Evolutionary conservation across 164 flowering plant species (phyloP).

Genomic region (Litsea cubeba): DNA sequence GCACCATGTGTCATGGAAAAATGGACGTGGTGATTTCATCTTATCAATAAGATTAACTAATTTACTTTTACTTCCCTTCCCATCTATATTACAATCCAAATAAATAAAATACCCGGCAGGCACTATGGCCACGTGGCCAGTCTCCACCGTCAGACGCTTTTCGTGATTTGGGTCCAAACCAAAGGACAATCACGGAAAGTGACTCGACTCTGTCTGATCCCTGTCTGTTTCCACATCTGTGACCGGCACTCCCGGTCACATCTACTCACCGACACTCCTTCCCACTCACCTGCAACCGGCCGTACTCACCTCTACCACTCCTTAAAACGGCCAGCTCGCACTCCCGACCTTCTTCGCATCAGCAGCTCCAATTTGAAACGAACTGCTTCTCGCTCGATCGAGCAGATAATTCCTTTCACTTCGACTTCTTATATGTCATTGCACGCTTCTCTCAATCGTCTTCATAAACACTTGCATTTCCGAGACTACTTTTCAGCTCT

Average conservation of each 20-base stretch:
- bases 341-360: background rate
- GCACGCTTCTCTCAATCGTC: too few species aligned
- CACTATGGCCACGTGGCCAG: too few species aligned
- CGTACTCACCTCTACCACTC: background rate
- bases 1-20: too few species aligned
- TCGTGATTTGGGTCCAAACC: too few species aligned
- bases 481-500: background rate
- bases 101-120: too few species aligned
- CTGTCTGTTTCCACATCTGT: constrained; percentile 18
- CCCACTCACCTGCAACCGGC: constrained; percentile 24
- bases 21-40: too few species aligned
- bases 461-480: background rate
- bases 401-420: background rate
- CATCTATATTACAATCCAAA: too few species aligned
- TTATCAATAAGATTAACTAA: too few species aligned
- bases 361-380: background rate
- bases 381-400: background rate
- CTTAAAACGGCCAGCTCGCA: background rate
- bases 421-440: background rate
- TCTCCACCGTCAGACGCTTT: too few species aligned
- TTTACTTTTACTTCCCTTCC: too few species aligned
- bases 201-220: background rate
- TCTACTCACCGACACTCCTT: constrained; percentile 35
- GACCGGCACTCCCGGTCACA: constrained; percentile 23
- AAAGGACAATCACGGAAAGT: too few species aligned